Conservation (phyloP, 495 filamentous ascomycete genomes). For the Penicillium tannophilum region DNA sequence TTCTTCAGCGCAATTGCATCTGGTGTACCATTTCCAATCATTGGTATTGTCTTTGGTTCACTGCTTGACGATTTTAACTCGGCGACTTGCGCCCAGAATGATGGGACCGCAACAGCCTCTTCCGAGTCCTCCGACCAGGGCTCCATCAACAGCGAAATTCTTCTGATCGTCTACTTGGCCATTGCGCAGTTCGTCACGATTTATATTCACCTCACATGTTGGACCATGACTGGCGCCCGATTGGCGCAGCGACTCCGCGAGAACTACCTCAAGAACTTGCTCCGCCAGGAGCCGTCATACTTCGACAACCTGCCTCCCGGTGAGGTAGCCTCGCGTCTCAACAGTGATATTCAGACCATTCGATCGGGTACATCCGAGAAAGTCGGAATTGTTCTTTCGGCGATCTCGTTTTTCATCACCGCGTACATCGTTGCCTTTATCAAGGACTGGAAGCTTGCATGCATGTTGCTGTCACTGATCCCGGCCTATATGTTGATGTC, state of each 20-base stretch:
- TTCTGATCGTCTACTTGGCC: constrained; percentile 63
- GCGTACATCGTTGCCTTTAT: constrained; percentile 67
- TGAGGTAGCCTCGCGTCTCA: constrained; percentile 64
- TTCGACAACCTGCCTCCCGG: constrained; percentile 59
- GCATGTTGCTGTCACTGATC: constrained; percentile 55
- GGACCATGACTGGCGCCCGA: constrained; percentile 62
- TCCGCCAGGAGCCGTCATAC: constrained; percentile 62
- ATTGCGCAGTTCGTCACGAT: constrained; percentile 64
- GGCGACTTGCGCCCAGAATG: constrained; percentile 48
- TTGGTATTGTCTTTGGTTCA: constrained; percentile 69
- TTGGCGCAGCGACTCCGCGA: constrained; percentile 64
- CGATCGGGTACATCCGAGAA: constrained; percentile 68
- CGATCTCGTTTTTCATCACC: constrained; percentile 62
- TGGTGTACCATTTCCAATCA: constrained; percentile 68
- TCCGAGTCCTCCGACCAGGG: constrained; percentile 34
- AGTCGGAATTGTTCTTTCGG: constrained; percentile 60
- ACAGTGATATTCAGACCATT: constrained; percentile 61
- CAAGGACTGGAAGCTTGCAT: constrained; percentile 49
- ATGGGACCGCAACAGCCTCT: constrained; percentile 22
- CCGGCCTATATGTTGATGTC: constrained; percentile 69
- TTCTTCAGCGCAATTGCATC: constrained; percentile 58
- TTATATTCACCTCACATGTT: constrained; percentile 55
- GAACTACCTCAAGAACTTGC: constrained; percentile 55
- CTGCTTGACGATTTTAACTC: constrained; percentile 67
- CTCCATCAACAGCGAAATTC: constrained; percentile 57